These are phyloP conservation scores for Ceratonia siliqua DNA, from an alignment of 306 rosid genomes.

Conservation along the genomic window DNA sequence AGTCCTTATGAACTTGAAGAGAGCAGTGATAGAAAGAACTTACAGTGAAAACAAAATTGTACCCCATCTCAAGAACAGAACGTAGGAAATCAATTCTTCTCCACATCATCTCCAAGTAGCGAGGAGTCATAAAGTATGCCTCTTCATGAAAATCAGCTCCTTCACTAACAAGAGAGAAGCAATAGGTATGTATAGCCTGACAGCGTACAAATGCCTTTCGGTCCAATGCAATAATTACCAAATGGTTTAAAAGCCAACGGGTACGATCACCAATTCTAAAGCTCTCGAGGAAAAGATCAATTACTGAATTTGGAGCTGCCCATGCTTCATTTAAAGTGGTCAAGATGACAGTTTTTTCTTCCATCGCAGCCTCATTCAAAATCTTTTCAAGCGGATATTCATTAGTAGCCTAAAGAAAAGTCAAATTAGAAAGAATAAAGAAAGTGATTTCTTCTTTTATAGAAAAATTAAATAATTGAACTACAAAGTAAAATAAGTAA, in stretches of 20 bases:
- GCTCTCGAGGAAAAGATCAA: slow-evolving; percentile 91
- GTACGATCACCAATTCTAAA: slow-evolving; percentile 80
- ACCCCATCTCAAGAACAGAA: slow-evolving; percentile 82
- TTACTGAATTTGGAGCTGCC: slow-evolving; percentile 82
- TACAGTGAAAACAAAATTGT: slow-evolving; percentile 96
- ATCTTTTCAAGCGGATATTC: slow-evolving; percentile 63
- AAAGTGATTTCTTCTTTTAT: neutral
- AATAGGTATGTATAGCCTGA: slow-evolving; percentile 66
- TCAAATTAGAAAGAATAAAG: slow-evolving; percentile 27
- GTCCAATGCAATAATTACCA: slow-evolving; percentile 87
- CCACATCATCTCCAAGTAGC: slow-evolving; percentile 97
- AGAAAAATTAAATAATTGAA: slow-evolving; percentile 23
- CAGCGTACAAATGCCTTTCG: slow-evolving; percentile 73
- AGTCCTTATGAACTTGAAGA: slow-evolving; percentile 29
- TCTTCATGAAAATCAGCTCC: slow-evolving; percentile 73
- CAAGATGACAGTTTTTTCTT: slow-evolving; percentile 75
- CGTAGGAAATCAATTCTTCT: slow-evolving; percentile 88
- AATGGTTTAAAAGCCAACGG: slow-evolving; percentile 67
- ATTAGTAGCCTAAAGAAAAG: slow-evolving; percentile 48
- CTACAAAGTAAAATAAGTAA: slow-evolving; percentile 28
- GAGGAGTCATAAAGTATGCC: slow-evolving; percentile 86
- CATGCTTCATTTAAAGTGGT: slow-evolving; percentile 94
- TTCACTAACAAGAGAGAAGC: slow-evolving; percentile 72
- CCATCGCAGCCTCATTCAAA: slow-evolving; percentile 75
- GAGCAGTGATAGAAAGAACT: slow-evolving; percentile 32